Evolutionary conservation across 306 rosid genomes (phyloP), one percentile per base, ranked within the genome.

Genomic region (Quercus alba): DNA sequence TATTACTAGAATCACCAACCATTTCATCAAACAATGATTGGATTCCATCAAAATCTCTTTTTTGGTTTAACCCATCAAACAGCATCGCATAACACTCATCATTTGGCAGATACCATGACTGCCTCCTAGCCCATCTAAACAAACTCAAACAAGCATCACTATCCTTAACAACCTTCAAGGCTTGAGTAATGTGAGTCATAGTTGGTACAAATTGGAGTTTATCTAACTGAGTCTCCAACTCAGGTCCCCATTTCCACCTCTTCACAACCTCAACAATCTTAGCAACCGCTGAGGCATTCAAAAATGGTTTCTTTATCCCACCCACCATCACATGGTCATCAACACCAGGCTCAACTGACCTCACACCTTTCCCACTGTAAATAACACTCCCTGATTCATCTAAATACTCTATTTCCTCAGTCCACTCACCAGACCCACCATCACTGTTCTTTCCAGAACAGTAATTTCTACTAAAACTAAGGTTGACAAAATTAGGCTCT

Each of bases 231-330:
- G 93, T 87, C 81, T 94, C 99, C 88, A 94, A 84, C 77, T 94
- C 99, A 2, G 99, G 99, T 30, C 99, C 97, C 99, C 99, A 94
- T 85, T 89, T 94, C 99, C 99, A 94, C 87, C 99, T 91, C 58
- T 86, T 87, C 23, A 93, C 91, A 80, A 93, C 88, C 89, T 94
- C 99, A 64, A 90, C 97, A 75, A 93, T 86, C 86, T 93, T 94
- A 0, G 97, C 97, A 30, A 93, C 94, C 4, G 91, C 98, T 1
- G 88, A 80, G 19, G 97, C 93, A 87, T 93, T 95, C 86, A 90
- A 49, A 30, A 95, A 77, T 7, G 93, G 97, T 59, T 90, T 95
- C 72, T 89, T 91, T 26, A 91, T 84, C 80, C 84, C 96, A 10
- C 99, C 97, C 35, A 93, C 87, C 99, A 95, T 90, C 0, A 93